phyloP scores from a whole-genome alignment of 2,329 filamentous ascomycete genomes.

The Pseudovirgaria hyperparasitica region DNA sequence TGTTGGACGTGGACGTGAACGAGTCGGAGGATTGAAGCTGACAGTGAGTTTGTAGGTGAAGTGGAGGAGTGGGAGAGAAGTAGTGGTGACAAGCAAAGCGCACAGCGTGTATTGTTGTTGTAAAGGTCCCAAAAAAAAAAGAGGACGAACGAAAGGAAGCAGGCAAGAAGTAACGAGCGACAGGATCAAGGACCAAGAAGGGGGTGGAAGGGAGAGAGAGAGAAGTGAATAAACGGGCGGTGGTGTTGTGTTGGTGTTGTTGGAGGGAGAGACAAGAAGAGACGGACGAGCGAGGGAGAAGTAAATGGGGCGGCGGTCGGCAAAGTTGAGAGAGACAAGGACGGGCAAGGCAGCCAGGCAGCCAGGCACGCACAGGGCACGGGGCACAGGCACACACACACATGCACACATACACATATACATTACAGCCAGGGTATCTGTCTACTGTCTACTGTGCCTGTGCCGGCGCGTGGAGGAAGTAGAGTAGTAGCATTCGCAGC shows the following conservation, averaged over 20 bases:
- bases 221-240: not conserved
- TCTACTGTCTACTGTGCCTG: conserved; percentile 1
- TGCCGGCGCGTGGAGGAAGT: conserved; percentile 3
- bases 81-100: conserved; percentile 3
- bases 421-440: not conserved
- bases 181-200: conserved; percentile 4
- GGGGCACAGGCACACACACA: too few relatives aligned
- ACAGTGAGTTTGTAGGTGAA: conserved; percentile 5
- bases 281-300: conserved; percentile 4
- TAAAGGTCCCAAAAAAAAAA: conserved; percentile 3
- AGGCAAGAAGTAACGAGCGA: conserved; percentile 8
- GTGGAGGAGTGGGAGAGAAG: conserved; percentile 2
- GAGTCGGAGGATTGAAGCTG: conserved; percentile 2
- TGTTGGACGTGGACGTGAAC: conserved; percentile 5
- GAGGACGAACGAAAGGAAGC: conserved; percentile 2
- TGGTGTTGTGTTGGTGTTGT: too few relatives aligned
- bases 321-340: conserved; percentile 2
- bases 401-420: too few relatives aligned
- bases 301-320: conserved; percentile 4
- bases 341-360: not conserved
- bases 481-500: conserved; percentile 5
- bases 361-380: not conserved
- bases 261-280: too few relatives aligned
- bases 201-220: conserved; percentile 1
- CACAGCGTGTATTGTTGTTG: too few relatives aligned